Conservation (phyloP, 1,139 yeast species). For the Suhomyces bolitotheri region DNA sequence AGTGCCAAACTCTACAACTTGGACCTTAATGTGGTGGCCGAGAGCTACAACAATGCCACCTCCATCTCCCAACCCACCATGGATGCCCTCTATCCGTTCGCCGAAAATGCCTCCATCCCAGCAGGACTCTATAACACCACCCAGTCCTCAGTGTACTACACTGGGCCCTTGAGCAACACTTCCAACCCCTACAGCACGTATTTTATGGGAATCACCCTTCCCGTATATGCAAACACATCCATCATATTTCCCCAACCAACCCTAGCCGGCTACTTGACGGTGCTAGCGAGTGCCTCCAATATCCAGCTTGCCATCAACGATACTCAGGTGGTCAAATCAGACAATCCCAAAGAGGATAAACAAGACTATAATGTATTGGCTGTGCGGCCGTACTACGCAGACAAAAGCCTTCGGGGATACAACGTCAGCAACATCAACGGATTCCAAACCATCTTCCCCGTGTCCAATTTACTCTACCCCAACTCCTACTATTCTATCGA, state of each 20-base stretch:
- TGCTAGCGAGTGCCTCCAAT: constrained; percentile 59
- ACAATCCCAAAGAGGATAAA: constrained; percentile 6
- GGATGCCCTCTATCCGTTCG: constrained; percentile 55
- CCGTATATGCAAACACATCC: constrained; percentile 72
- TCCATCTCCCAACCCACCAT: constrained; percentile 30
- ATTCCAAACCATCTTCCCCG: constrained; percentile 40
- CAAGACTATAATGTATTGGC: constrained; percentile 38
- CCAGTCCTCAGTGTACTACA: constrained; percentile 49
- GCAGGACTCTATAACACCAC: constrained; percentile 24
- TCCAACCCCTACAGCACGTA: constrained; percentile 32
- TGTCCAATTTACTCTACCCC: constrained; percentile 27
- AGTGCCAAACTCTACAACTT: constrained; percentile 70
- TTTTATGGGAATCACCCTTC: constrained; percentile 62
- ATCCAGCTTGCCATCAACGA: constrained; percentile 53
- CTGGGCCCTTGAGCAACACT: constrained; percentile 59
- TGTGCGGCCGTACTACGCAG: constrained; percentile 29
- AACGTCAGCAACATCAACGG: constrained; percentile 25
- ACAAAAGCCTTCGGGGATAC: constrained; percentile 15
- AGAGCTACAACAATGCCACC: constrained; percentile 32
- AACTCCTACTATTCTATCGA: constrained; percentile 31
- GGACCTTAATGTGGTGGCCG: constrained; percentile 39
- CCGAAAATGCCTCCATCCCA: constrained; percentile 47
- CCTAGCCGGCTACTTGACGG: constrained; percentile 71
- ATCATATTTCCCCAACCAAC: constrained; percentile 59
- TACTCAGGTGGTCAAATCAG: constrained; percentile 6